Base-by-base conservation (phyloP, 164 flowering plant genomes). In the Umbilicus rupestris region DNA sequence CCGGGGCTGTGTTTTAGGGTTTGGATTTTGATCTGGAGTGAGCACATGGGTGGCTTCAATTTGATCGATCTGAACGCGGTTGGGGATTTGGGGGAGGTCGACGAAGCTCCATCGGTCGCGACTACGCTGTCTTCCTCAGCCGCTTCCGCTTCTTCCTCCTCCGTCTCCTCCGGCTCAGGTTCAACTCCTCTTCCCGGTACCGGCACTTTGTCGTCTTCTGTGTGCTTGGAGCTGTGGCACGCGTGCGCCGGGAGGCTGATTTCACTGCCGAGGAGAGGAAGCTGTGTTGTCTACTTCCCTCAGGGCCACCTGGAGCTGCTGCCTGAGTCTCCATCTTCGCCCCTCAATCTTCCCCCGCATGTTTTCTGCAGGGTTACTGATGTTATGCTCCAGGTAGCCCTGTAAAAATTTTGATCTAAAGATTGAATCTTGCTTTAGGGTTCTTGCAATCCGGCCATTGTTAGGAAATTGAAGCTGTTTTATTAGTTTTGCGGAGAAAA, bases 181-280 rank as follows among this genome's bases (percentile, higher is more conserved):
- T 79, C 85, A 19, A 64, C 77, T 39, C 55, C 66, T 19, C n/a
- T 76, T 24, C 35, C 73, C 28, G 24, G 66, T 60, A 29, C 73
- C 3, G 64, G 75, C 63, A 69, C 78, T 20, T 52, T 73, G 16
- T 68, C 71, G 47, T 45, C 91, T 60, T 95, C 85, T 22, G 89
- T 93, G 50, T 91, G 94, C 73, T 73, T 91, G 85, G 99, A 95
- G 88, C 88, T 89, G 5, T 92, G 97, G 97, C 96, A 90, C 69
- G 99, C 97, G 1, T 95, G 99, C 69, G 97, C 97, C 1, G 97
- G 99, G 3, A 92, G 97, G 4, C 74, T 82, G 59, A 88, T 87
- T 55, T 89, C 92, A 8, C 73, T 89, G 68, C 99, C 99, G 5
- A 86, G 75, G 84, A 91, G 82, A 67, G 94, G 96, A 6, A 83